These are phyloP conservation scores for Solanum pimpinellifolium DNA, from an alignment of 257 asterid species.

Conservation along the genomic window DNA sequence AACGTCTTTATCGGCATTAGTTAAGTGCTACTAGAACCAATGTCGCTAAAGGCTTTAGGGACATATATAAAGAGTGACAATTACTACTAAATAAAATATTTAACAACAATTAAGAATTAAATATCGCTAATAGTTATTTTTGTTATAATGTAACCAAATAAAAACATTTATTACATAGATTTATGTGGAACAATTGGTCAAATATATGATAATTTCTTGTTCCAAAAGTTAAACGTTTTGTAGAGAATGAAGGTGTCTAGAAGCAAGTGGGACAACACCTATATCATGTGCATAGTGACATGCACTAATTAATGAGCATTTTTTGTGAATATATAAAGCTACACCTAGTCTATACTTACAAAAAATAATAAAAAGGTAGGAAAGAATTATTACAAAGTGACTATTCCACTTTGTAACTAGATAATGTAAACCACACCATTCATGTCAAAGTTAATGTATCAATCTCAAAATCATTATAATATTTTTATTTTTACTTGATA, in stretches of 20 bases:
- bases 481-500: neutral
- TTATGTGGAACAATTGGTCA: neutral
- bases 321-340: neutral
- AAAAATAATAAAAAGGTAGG: neutral
- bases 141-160: neutral
- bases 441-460: neutral
- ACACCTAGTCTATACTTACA: neutral
- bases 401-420: neutral
- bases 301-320: neutral
- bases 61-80: too few species aligned
- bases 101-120: too few species aligned
- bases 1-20: too few species aligned
- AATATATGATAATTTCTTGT: neutral
- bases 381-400: neutral
- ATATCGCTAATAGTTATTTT: too few species aligned
- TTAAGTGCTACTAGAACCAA: too few species aligned
- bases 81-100: too few species aligned
- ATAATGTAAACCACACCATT: neutral
- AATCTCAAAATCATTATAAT: neutral
- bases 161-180: neutral
- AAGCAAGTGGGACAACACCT: neutral
- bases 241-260: neutral
- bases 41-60: too few species aligned
- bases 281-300: neutral
- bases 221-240: neutral